Base-by-base conservation (phyloP, 176 grass and related monocot genomes). In the Elaeis guineensis region DNA sequence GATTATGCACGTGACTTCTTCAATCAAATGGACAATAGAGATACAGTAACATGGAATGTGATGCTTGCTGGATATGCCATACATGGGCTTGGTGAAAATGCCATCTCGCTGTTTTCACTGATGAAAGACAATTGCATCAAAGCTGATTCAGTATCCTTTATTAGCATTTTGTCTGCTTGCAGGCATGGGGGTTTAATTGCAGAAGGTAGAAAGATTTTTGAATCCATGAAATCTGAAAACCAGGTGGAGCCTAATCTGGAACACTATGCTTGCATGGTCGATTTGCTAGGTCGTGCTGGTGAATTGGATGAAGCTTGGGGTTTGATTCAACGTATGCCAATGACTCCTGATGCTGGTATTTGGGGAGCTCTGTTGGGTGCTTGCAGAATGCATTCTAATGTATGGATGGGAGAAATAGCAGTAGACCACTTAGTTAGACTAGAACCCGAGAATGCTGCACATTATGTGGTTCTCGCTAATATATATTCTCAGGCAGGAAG, bases 221-320 rank as follows among this genome's bases (percentile, higher is more conserved):
- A 20, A 39, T 80, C 75, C 4, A 90, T 90, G 70, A 73, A 51
- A 62, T 62, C 74, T 14, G 56, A 82, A 72, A 66, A 82, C 17
- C 50, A 39, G 8, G 62, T 86, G 19, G 59, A 15, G 61, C 86
- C 86, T 59, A 69, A 85, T 52, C 21, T 90, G 0, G 80, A 90
- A 25, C 91, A 95, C 59, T 90, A 82, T 72, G 85, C 91, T 49
- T 90, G 86, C 72, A 84, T 95, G 91, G 86, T 90, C 28, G 91
- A 95, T 60, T 79, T 95, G 62, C 79, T 95, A 14, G 91, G 86
- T 23, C 80, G 83, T 56, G 80, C 80, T 32, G 91, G 91, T 62
- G 64, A 49, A 16, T 80, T 95, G 56, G 71, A 71, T 58, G 83
- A 90, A 58, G 86, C 83, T 66, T 77, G 62, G 63, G 79, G 56